phyloP scores from a whole-genome alignment of 1,284 basidiomycete species.

The Ustilago sp. region DNA sequence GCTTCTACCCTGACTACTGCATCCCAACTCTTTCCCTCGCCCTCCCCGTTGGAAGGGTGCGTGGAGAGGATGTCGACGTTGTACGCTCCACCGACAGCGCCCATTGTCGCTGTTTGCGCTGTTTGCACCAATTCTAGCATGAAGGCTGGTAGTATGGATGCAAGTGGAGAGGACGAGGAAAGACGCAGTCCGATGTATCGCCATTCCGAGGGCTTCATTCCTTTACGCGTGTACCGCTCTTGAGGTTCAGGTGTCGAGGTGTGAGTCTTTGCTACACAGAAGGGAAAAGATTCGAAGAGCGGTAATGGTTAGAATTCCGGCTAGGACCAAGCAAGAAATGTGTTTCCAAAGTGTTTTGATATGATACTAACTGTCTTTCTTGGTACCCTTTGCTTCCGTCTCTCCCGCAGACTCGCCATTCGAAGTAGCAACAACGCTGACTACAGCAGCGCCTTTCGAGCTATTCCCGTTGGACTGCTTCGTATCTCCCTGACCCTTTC shows the following conservation, averaged over 20 bases:
- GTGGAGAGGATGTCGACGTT: conserved; percentile 52
- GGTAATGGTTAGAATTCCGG: conserved; percentile 3
- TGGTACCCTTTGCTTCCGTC: not conserved
- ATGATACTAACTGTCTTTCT: conserved; percentile 32
- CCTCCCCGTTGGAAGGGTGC: not conserved
- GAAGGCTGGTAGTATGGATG: conserved; percentile 15
- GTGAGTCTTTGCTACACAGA: conserved; percentile 12
- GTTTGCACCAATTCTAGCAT: conserved; percentile 30
- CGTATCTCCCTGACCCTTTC: conserved; percentile 7
- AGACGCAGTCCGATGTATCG: conserved; percentile 31
- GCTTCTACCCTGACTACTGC: conserved; percentile 28
- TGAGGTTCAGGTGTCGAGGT: too few relatives aligned
- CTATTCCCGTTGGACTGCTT: conserved; percentile 8
- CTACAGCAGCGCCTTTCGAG: not conserved
- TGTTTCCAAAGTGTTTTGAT: not conserved
- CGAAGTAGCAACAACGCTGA: conserved; percentile 9
- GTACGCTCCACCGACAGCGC: conserved; percentile 45
- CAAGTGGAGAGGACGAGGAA: conserved; percentile 2
- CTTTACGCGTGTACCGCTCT: conserved; percentile 33
- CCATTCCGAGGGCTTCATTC: conserved; percentile 37
- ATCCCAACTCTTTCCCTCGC: conserved; percentile 10
- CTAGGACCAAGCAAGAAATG: too few relatives aligned
- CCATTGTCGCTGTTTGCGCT: conserved; percentile 40
- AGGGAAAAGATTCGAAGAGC: not conserved
- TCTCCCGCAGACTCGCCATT: conserved; percentile 1